phyloP scores from a whole-genome alignment of 345 rosid species.

The Bruguiera parviflora region DNA sequence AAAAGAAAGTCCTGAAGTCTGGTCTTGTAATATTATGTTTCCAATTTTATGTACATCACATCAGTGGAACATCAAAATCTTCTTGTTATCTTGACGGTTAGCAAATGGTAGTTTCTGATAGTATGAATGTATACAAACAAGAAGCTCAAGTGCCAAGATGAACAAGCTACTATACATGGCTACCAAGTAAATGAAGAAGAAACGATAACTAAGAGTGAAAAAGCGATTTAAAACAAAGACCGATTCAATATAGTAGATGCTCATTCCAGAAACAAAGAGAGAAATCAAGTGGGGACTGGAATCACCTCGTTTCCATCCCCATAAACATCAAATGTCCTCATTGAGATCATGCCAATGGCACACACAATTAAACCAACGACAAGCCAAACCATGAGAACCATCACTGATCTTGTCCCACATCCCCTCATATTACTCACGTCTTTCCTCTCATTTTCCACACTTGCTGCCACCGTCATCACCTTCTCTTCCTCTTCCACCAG shows the following conservation, averaged over 20 bases:
- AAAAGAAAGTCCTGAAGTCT: no score
- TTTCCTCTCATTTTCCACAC: constrained; percentile 3
- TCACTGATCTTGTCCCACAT: background rate
- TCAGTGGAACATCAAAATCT: no score
- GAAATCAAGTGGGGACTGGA: constrained; percentile 39
- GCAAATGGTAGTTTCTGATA: no score
- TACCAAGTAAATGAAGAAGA: no score
- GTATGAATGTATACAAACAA: no score
- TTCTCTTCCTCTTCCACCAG: constrained; percentile 7
- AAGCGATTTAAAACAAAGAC: background rate
- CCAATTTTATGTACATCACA: no score
- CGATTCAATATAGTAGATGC: background rate
- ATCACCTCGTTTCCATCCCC: constrained; percentile 17
- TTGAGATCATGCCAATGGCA: constrained; percentile 18
- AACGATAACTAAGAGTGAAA: no score
- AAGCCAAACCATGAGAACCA: constrained; percentile 15
- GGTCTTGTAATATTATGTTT: no score
- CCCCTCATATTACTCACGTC: background rate
- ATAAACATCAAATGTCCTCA: constrained; percentile 5
- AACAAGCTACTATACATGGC: no score
- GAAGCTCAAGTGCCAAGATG: no score
- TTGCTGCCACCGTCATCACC: background rate
- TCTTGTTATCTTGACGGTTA: no score
- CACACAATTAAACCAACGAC: constrained; percentile 7
- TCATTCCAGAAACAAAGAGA: no score